A percentile compares a stretch with the other conserved stretches of the same genome.
Conservation (phyloP, 768 basidiomycete genomes). For the Daedaleopsis sinensis region DNA sequence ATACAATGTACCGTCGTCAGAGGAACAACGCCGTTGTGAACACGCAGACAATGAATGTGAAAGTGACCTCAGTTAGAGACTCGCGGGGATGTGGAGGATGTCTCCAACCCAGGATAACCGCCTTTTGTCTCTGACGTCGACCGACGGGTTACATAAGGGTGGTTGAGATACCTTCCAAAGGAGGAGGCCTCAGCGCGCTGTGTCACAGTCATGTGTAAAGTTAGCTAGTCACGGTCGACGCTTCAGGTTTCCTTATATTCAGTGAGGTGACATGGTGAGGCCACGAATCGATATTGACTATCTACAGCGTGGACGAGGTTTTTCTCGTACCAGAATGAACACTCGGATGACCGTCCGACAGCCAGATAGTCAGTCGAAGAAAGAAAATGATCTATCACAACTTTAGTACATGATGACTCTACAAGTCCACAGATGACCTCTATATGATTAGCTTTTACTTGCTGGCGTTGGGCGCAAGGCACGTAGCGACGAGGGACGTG, state of each 20-base stretch:
- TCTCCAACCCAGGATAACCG: background rate
- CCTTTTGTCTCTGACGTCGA: background rate
- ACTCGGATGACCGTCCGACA: too few relatives aligned
- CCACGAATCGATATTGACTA: too few relatives aligned
- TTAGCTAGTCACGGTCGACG: background rate
- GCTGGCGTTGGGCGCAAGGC: conserved; percentile 16
- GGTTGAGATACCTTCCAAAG: background rate
- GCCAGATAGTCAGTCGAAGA: too few relatives aligned
- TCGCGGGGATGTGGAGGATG: background rate
- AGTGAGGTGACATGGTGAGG: too few relatives aligned
- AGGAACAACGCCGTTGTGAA: background rate
- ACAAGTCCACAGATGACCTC: background rate
- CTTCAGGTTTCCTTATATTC: too few relatives aligned
- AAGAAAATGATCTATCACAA: too few relatives aligned
- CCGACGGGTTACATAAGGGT: too few relatives aligned
- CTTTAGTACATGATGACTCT: too few relatives aligned
- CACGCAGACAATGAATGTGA: background rate
- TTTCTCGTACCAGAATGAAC: too few relatives aligned
- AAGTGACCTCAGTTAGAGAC: background rate
- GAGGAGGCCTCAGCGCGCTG: background rate
- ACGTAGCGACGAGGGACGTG: conserved; percentile 35
- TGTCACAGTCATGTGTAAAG: background rate
- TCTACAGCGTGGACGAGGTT: too few relatives aligned
- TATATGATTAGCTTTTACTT: background rate
- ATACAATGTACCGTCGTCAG: background rate